Evolutionary conservation across 805 yeast genomes (phyloP), one percentile per base, ranked within the genome.

Genomic region (Saccharomycopsis synnaedendra): DNA sequence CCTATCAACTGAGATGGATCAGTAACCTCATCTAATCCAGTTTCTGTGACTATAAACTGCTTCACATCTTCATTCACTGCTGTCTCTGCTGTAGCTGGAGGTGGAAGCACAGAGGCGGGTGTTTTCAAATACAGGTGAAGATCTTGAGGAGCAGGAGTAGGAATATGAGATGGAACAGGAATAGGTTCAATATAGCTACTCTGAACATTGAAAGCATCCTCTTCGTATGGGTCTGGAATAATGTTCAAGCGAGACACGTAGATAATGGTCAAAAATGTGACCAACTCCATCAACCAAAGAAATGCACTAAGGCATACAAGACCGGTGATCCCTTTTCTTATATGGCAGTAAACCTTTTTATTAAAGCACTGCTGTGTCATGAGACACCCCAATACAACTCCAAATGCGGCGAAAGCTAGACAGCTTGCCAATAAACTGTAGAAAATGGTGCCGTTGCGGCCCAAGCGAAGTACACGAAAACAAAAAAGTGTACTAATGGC

Each of bases 241-340:
- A 50, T 34, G 33, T 50, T 49, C 43, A 47, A 38, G 32, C 36
- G 29, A 11, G 55, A 42, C 5, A 52, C 49, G 37, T 50, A 52
- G 32, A 50, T 32, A 36, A 52, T 52, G 8, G 55, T 52, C 6
- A 47, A 11, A 8, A 47, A 50, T 5, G 50, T 45, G 3, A 52
- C 51, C 27, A 49, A 27, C 38, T 50, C 55, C n/a, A 47, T 50
- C 10, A 52, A 42, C 53, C 55, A 52, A 10, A 50, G 11, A 39
- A 52, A 52, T 28, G 54, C 43, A 40, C 53, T 50, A 19, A 52
- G 38, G 36, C 47, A 45, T 9, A 52, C 54, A 29, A 52, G 30
- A 4, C 51, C 53, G 5, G 50, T 50, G 5, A 48, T 52, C 28
- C 49, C 55, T 41, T 44, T 39, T 33, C 55, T 36, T 5, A 50